phyloP scores from a whole-genome alignment of 352 stramenopile species.

The Plasmopara muralis region DNA sequence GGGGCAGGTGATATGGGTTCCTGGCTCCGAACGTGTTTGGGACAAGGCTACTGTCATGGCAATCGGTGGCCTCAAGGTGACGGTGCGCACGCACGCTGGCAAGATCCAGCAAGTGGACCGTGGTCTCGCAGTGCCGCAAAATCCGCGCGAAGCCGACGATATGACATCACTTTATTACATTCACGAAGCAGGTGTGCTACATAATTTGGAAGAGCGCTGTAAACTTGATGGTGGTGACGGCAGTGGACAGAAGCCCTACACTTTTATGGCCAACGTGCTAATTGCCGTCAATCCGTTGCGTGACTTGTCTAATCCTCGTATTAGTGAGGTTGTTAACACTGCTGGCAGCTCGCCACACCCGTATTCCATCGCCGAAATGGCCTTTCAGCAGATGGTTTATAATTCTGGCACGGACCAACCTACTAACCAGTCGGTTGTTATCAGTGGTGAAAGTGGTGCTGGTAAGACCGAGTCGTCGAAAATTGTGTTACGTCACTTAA shows the following conservation, averaged over 20 bases:
- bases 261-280: slow-evolving; percentile 91
- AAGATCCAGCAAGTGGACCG: slow-evolving; percentile 86
- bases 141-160: slow-evolving; percentile 83
- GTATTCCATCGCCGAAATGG: slow-evolving; percentile 86
- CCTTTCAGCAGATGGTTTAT: slow-evolving; percentile 90
- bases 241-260: slow-evolving; percentile 79
- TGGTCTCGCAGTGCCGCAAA: slow-evolving; percentile 56
- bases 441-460: slow-evolving; percentile 81
- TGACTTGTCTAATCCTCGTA: slow-evolving; percentile 65
- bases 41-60: slow-evolving; percentile 77
- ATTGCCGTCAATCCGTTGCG: slow-evolving; percentile 90
- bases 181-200: slow-evolving; percentile 91
- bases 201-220: slow-evolving; percentile 91
- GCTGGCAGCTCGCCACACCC: slow-evolving; percentile 70
- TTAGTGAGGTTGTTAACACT: slow-evolving; percentile 74
- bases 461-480: slow-evolving; percentile 88
- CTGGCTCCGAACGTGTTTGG: slow-evolving; percentile 65
- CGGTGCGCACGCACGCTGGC: slow-evolving; percentile 69
- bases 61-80: slow-evolving; percentile 82
- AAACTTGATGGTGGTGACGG: slow-evolving; percentile 75
- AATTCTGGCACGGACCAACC: slow-evolving; percentile 78
- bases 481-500: slow-evolving; percentile 86
- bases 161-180: slow-evolving; percentile 95
- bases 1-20: slow-evolving; percentile 69
- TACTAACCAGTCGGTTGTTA: slow-evolving; percentile 85